phyloP scores from a whole-genome alignment of 306 rosid species.

The Cicer judaicum region DNA sequence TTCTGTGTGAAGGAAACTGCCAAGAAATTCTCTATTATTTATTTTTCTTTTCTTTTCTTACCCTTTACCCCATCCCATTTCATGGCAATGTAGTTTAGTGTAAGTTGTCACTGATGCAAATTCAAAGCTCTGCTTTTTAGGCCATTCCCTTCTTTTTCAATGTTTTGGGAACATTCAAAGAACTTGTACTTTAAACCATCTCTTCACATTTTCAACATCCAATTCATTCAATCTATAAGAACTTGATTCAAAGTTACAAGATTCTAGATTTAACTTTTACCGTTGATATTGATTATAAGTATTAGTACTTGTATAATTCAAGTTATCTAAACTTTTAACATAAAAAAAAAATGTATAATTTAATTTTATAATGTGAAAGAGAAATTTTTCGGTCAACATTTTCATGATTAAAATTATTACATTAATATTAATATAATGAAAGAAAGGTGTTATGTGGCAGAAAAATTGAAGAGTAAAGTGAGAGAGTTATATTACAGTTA shows the following conservation, averaged over 20 bases:
- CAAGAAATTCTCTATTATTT: conserved; percentile 41
- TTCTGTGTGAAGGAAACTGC: conserved; percentile 48
- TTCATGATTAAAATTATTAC: background rate
- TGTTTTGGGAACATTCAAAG: conserved; percentile 57
- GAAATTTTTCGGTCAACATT: background rate
- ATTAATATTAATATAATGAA: background rate
- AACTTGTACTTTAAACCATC: conserved; percentile 36
- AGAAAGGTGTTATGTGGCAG: conserved; percentile 27
- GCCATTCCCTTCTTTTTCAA: conserved; percentile 47
- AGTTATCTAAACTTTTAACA: no score
- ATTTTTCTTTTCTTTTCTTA: conserved; percentile 26
- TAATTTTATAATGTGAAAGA: no score
- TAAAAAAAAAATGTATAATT: background rate
- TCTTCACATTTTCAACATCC: conserved; percentile 32
- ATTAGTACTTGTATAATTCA: no score
- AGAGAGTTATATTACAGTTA: conserved; percentile 43
- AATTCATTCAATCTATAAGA: background rate
- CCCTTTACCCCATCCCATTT: conserved; percentile 26
- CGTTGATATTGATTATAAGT: no score
- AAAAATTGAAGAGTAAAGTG: conserved; percentile 39
- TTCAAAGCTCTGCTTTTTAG: conserved; percentile 41
- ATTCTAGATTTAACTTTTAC: no score
- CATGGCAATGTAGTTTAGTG: background rate
- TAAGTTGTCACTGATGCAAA: conserved; percentile 22
- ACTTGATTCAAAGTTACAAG: no score